phyloP scores from a whole-genome alignment of 2,329 filamentous ascomycete genomes.

The Cladophialophora chaetospira region DNA sequence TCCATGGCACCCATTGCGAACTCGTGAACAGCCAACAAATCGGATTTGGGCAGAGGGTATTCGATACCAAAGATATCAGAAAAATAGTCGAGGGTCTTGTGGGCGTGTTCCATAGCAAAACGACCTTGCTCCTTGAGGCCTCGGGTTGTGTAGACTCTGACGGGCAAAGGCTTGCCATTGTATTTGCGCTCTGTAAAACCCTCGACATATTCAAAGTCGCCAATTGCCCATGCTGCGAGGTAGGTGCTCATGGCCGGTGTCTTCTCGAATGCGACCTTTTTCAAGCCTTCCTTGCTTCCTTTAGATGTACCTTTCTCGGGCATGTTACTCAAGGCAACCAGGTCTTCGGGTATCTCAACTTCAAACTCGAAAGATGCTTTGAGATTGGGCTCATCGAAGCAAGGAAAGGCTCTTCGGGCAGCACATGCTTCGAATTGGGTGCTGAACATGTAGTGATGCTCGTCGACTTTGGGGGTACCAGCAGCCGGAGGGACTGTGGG shows the following conservation, averaged over 20 bases:
- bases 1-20: slow-evolving; percentile 87
- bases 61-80: slow-evolving; percentile 91
- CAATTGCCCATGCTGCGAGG: slow-evolving; percentile 89
- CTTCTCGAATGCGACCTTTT: slow-evolving; percentile 74
- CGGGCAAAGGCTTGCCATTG: slow-evolving; percentile 85
- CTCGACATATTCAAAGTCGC: slow-evolving; percentile 96
- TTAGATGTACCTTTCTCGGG: slow-evolving; percentile 72
- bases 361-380: slow-evolving; percentile 95
- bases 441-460: slow-evolving; percentile 73
- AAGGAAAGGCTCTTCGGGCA: slow-evolving; percentile 91
- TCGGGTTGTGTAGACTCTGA: slow-evolving; percentile 91
- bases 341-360: slow-evolving; percentile 85
- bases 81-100: slow-evolving; percentile 93
- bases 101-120: slow-evolving; percentile 86
- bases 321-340: slow-evolving; percentile 94
- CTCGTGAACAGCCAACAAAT: slow-evolving; percentile 88
- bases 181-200: slow-evolving; percentile 87
- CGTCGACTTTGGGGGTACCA: slow-evolving; percentile 73
- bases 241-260: slow-evolving; percentile 90
- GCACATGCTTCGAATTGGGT: slow-evolving; percentile 98
- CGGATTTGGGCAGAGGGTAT: slow-evolving; percentile 89
- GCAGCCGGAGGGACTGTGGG: slow-evolving; percentile 69
- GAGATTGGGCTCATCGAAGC: slow-evolving; percentile 96
- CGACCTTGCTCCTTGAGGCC: slow-evolving; percentile 91
- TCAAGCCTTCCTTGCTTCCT: slow-evolving; percentile 66